Base-by-base conservation (phyloP, 2,329 filamentous ascomycete species). In the Talaromyces sp. region DNA sequence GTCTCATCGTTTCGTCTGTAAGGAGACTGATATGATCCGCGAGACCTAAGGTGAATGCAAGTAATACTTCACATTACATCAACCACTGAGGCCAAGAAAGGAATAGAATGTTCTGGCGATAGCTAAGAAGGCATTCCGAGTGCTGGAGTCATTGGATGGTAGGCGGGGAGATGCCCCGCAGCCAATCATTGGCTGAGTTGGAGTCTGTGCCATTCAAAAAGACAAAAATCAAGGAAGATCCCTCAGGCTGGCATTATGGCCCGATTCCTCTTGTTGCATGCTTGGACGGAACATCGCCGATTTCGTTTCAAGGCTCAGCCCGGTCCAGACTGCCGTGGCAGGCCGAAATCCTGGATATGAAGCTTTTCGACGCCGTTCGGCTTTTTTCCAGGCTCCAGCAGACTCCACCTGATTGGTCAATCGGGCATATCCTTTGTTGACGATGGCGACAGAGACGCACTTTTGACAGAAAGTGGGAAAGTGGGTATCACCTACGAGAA, bases 91-190 rank as follows among this genome's bases (percentile, higher is more conserved):
- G 33, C 33, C 52, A 33, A 39, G 52, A 56, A 56, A 37, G 33
- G 52, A 2, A 60, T 60, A 45, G 57, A 60, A 60, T 60, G 31
- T 60, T 45, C 57, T 45, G 57, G 35, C 19, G 37, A 31, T 45
- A 25, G 3, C 27, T 31, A 6, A 31, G 37, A 22, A 19, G 52
- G n/a, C 8, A 37, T 13, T 39, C n/a, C 27, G 15, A 22, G 37
- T 39, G 31, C 22, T 31, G 27, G 27, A 31, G 27, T 31, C 27
- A 1, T 31, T 19, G n/a, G 27, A 56, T 39, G 52, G 31, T 6
- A 37, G 11, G 50, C 50, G 33, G 52, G 52, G 33, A 54, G 27
- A 35, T 54, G 31, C 52, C 31, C 50, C 52, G 33, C 33, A 56
- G 52, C 52, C 52, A 56, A 56, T 56, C 52, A 56, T 52, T 33